phyloP scores from a whole-genome alignment of 1,139 yeast species.

The Yamadazyma aaseri region DNA sequence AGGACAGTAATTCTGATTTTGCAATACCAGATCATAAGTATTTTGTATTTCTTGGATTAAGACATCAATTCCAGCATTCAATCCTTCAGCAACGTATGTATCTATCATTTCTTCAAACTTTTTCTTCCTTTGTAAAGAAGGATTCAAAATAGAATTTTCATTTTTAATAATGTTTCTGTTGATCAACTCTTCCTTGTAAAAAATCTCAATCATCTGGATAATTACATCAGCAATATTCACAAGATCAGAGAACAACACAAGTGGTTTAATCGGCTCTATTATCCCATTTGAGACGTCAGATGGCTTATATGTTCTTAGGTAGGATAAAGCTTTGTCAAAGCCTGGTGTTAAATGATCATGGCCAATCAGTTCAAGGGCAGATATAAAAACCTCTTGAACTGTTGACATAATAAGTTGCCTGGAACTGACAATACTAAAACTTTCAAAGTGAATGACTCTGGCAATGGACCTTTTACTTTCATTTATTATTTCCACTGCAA shows the following conservation, averaged over 20 bases:
- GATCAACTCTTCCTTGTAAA: constrained; percentile 83
- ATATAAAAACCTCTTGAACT: constrained; percentile 62
- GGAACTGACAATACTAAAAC: constrained; percentile 33
- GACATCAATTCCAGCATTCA: constrained; percentile 86
- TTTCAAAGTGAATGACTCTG: constrained; percentile 33
- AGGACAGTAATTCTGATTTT: constrained; percentile 11
- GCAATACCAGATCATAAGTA: constrained; percentile 20
- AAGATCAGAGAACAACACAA: constrained; percentile 82
- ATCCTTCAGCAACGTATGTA: constrained; percentile 87
- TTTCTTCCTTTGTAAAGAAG: constrained; percentile 77
- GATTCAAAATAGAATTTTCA: constrained; percentile 74
- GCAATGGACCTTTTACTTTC: constrained; percentile 37
- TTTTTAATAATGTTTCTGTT: constrained; percentile 59
- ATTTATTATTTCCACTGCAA: constrained; percentile 37
- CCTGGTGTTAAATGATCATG: constrained; percentile 75
- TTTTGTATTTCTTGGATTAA: constrained; percentile 70
- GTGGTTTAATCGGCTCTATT: constrained; percentile 64
- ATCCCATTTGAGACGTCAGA: constrained; percentile 11
- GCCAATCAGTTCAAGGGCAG: constrained; percentile 64
- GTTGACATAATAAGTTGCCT: constrained; percentile 31
- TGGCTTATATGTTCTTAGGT: constrained; percentile 73
- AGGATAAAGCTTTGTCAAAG: constrained; percentile 72
- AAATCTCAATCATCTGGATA: constrained; percentile 88
- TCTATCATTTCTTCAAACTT: constrained; percentile 80
- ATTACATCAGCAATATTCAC: constrained; percentile 92